Evolutionary conservation across 257 asterid species (phyloP).

Genomic region (Ilex asprella): DNA sequence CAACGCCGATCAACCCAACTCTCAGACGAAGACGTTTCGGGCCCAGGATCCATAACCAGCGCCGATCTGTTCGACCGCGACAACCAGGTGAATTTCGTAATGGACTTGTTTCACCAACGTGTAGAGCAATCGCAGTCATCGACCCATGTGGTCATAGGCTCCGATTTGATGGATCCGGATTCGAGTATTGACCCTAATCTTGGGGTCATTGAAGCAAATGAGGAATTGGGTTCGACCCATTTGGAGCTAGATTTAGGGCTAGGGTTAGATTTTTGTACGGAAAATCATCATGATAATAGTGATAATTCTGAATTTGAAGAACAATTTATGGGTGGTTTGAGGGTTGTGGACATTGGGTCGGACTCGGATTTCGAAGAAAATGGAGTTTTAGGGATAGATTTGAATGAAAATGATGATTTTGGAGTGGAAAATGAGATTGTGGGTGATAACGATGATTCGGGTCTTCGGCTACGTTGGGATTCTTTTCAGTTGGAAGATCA

Average conservation of each 20-base stretch:
- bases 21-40: conserved; percentile 12
- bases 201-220: conserved; percentile 16
- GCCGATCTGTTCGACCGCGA: conserved; percentile 23
- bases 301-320: conserved; percentile 15
- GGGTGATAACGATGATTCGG: conserved; percentile 14
- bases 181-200: conserved; percentile 15
- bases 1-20: background rate
- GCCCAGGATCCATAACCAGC: conserved; percentile 13
- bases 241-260: conserved; percentile 25
- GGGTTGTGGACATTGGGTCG: conserved; percentile 22
- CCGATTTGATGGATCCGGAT: conserved; percentile 10
- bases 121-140: conserved; percentile 26
- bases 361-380: conserved; percentile 20
- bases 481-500: conserved; percentile 31
- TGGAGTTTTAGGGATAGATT: conserved; percentile 10
- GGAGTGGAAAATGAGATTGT: conserved; percentile 5
- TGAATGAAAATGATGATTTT: conserved; percentile 12
- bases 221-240: conserved; percentile 12
- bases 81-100: conserved; percentile 32
- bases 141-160: conserved; percentile 9
- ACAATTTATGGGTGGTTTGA: conserved; percentile 17
- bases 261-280: conserved; percentile 23
- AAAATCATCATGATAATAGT: background rate
- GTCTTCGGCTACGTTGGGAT: conserved; percentile 26
- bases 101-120: conserved; percentile 36